Conservation (phyloP, 2,329 filamentous ascomycete species). For the Hymenoscyphus fraxineus region DNA sequence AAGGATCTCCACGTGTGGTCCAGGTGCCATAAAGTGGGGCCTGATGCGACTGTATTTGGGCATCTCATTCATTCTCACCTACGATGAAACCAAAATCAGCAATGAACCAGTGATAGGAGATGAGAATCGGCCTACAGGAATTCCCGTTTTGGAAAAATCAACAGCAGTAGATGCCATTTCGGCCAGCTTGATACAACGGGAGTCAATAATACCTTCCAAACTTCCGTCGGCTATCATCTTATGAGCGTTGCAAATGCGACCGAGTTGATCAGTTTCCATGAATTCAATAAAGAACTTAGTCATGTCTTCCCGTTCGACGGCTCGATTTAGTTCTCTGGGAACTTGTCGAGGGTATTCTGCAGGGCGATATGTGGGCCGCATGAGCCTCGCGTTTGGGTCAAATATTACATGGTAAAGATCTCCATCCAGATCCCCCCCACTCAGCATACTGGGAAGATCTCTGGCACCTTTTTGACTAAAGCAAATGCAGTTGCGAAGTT, state of each 20-base stretch:
- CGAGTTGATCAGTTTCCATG: constrained; percentile 64
- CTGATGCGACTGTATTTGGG: not conserved
- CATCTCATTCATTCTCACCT: constrained; percentile 4
- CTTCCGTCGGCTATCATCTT: constrained; percentile 60
- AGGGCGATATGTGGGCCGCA: constrained; percentile 44
- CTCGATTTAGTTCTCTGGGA: constrained; percentile 55
- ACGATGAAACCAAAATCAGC: not conserved
- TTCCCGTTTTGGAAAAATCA: constrained; percentile 7
- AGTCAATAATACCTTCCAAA: constrained; percentile 47
- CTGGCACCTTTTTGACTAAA: constrained; percentile 69
- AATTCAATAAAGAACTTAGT: constrained; percentile 77
- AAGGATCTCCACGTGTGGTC: constrained; percentile 1
- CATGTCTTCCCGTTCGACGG: constrained; percentile 63
- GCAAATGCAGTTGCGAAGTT: constrained; percentile 69
- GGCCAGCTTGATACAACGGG: constrained; percentile 1
- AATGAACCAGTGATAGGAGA: not conserved
- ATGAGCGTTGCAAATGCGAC: constrained; percentile 62
- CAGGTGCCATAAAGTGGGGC: constrained; percentile 6
- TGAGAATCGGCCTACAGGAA: not conserved
- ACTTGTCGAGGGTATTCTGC: constrained; percentile 65
- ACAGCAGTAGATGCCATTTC: constrained; percentile 6
- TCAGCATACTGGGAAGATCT: constrained; percentile 76
- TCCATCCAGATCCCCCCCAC: constrained; percentile 80
- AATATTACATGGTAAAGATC: constrained; percentile 78
- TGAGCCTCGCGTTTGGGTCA: constrained; percentile 52